These are phyloP conservation scores for Lyophyllum shimeji DNA, from an alignment of 768 basidiomycete species.

Conservation along the genomic window DNA sequence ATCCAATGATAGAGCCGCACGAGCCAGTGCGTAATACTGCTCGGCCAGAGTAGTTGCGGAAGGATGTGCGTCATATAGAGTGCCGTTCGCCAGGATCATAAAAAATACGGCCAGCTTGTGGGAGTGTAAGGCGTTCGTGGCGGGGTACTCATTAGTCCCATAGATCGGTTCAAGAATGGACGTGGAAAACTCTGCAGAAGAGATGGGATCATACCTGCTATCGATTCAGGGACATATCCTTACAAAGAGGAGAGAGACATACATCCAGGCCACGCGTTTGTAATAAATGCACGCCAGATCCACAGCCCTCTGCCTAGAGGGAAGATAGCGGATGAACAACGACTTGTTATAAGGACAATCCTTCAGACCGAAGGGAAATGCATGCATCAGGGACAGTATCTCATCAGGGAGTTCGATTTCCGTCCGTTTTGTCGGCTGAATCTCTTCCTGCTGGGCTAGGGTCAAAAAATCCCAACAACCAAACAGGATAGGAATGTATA, in stretches of 20 bases:
- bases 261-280: slow-evolving; percentile 47
- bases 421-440: slow-evolving; percentile 12
- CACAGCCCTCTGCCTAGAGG: slow-evolving; percentile 36
- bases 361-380: slow-evolving; percentile 49
- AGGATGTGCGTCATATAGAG: slow-evolving; percentile 40
- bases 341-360: slow-evolving; percentile 35
- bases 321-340: slow-evolving; percentile 40
- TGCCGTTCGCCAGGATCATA: slow-evolving; percentile 47
- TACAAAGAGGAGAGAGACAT: slow-evolving; percentile 18
- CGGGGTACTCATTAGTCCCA: slow-evolving; percentile 26
- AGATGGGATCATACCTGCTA: slow-evolving; percentile 46
- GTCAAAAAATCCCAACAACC: neutral
- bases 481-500: neutral
- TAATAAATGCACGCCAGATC: slow-evolving; percentile 44
- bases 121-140: slow-evolving; percentile 37
- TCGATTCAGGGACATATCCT: neutral
- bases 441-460: slow-evolving; percentile 18
- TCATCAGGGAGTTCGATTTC: slow-evolving; percentile 39
- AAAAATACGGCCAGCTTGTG: slow-evolving; percentile 55
- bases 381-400: slow-evolving; percentile 42
- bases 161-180: slow-evolving; percentile 45
- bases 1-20: slow-evolving; percentile 47
- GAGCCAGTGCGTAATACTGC: slow-evolving; percentile 46
- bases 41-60: slow-evolving; percentile 31
- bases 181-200: slow-evolving; percentile 38